A percentile compares a stretch with the other conserved stretches of the same genome.
These are phyloP conservation scores for Globisporangium barbulae DNA, from an alignment of 352 stramenopile genomes.

Conservation along the genomic window DNA sequence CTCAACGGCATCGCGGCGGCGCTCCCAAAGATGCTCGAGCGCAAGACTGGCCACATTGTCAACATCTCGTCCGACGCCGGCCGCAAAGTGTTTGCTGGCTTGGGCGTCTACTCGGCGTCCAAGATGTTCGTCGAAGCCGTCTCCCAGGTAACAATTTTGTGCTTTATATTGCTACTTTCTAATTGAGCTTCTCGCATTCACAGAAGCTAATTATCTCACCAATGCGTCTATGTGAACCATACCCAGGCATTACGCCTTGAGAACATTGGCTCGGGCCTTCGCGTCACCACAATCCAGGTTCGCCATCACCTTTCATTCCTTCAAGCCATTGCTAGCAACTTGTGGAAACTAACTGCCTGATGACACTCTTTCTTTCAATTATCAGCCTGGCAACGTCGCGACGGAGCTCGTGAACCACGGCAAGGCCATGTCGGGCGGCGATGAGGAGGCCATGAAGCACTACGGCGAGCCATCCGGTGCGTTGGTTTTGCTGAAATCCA, in stretches of 20 bases:
- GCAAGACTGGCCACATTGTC: conserved; percentile 78
- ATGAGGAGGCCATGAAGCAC: conserved; percentile 79
- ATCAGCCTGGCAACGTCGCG: conserved; percentile 86
- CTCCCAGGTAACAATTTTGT: conserved; percentile 36
- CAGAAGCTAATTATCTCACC: not conserved
- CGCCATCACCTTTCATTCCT: not conserved
- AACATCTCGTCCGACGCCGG: conserved; percentile 87
- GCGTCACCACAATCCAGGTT: conserved; percentile 84
- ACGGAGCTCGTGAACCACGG: conserved; percentile 90
- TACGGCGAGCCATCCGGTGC: conserved; percentile 53
- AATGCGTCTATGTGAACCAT: not conserved
- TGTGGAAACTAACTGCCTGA: not conserved
- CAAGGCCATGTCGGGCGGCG: conserved; percentile 56
- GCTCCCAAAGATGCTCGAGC: conserved; percentile 68
- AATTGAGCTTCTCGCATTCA: not conserved
- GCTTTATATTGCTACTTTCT: not conserved
- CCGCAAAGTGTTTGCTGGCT: conserved; percentile 74
- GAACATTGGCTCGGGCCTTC: conserved; percentile 80
- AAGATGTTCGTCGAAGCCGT: conserved; percentile 93
- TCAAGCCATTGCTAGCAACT: not conserved
- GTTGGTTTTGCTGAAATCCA: not conserved
- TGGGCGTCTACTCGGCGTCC: conserved; percentile 87
- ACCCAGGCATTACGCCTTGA: conserved; percentile 67
- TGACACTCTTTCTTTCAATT: conserved; percentile 4
- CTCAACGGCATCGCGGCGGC: conserved; percentile 85